phyloP scores from a whole-genome alignment of 1,284 basidiomycete species.

The Trichosporon sp. region DNA sequence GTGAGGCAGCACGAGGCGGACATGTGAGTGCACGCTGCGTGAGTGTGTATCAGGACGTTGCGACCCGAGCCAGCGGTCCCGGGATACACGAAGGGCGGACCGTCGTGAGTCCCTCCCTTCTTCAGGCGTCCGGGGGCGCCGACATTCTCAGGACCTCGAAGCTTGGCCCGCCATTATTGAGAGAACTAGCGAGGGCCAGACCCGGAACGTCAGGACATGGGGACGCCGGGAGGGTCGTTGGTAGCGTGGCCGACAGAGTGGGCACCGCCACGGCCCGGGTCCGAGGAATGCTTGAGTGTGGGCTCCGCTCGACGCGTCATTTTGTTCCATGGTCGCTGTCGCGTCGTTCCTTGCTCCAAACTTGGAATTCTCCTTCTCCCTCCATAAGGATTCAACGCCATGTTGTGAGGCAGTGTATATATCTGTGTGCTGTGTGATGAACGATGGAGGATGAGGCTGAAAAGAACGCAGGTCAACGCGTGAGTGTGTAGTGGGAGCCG shows the following conservation, averaged over 20 bases:
- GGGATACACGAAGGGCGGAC: background rate
- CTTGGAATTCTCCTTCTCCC: background rate
- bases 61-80: background rate
- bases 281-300: background rate
- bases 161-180: too few relatives aligned
- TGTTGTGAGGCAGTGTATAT: background rate
- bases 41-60: background rate
- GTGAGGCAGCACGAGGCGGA: background rate
- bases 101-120: background rate
- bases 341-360: background rate
- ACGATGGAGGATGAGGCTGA: background rate
- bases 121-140: background rate
- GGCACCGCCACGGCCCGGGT: slow-evolving; percentile 1
- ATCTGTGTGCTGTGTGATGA: background rate
- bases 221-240: too few relatives aligned
- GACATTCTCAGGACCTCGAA: background rate
- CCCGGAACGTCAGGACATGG: too few relatives aligned
- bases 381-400: background rate
- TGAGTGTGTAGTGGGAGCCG: background rate
- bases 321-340: background rate
- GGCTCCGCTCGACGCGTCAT: background rate
- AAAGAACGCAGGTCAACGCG: background rate
- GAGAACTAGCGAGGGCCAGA: background rate
- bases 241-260: background rate
- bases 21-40: background rate